These are phyloP conservation scores for Cunninghamia lanceolata DNA, from an alignment of 75 land plant genomes.

Conservation along the genomic window DNA sequence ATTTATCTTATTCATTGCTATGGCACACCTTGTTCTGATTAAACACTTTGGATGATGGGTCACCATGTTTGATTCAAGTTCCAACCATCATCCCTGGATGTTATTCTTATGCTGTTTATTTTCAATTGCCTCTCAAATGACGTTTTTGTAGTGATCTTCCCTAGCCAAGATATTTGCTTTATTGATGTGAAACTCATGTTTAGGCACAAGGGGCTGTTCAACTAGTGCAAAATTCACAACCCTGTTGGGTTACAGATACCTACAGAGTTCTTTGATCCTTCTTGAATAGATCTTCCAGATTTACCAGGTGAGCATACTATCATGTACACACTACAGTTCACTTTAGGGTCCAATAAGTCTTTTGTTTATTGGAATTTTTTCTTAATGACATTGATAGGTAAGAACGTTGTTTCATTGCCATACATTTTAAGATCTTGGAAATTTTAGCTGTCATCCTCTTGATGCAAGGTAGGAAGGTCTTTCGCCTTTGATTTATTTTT, in stretches of 20 bases:
- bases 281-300: neutral
- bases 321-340: neutral
- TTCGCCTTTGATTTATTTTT: neutral
- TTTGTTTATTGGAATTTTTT: neutral
- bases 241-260: neutral
- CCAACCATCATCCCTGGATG: neutral
- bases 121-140: neutral
- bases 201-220: neutral
- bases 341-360: neutral
- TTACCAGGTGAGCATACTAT: neutral
- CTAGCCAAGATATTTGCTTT: neutral
- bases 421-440: neutral
- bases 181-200: neutral
- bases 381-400: neutral
- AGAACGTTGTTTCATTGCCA: too few species aligned
- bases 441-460: neutral
- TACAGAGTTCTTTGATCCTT: neutral
- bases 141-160: neutral
- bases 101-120: neutral
- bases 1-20: neutral
- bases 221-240: neutral
- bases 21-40: neutral
- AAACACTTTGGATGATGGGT: neutral
- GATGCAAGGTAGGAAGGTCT: neutral
- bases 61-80: neutral